phyloP scores from a whole-genome alignment of 768 basidiomycete genomes.

The Agrocybe praecox region DNA sequence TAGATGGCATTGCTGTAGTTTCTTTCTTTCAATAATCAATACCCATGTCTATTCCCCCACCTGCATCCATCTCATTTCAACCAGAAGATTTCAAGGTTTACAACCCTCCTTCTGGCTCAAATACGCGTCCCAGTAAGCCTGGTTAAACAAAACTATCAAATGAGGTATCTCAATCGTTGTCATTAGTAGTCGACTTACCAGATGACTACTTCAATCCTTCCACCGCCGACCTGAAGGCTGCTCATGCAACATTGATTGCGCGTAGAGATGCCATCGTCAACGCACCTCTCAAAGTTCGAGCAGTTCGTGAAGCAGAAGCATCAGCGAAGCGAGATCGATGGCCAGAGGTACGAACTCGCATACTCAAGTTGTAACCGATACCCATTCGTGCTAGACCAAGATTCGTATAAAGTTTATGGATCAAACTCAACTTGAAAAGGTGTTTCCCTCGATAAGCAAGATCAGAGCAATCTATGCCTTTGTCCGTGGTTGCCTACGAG shows the following conservation, averaged over 20 bases:
- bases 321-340: constrained; percentile 66
- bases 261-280: constrained; percentile 64
- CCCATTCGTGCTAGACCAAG: constrained; percentile 63
- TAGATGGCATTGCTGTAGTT: constrained; percentile 1
- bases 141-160: neutral
- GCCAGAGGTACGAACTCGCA: constrained; percentile 58
- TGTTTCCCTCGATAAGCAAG: constrained; percentile 77
- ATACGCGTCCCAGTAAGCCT: constrained; percentile 19
- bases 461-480: constrained; percentile 86
- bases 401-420: constrained; percentile 84
- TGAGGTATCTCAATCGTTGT: constrained; percentile 7
- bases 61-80: too few species aligned
- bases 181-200: constrained; percentile 54
- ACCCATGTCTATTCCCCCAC: neutral
- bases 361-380: neutral
- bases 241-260: constrained; percentile 63
- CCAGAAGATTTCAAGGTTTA: constrained; percentile 29
- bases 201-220: constrained; percentile 80
- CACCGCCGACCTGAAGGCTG: constrained; percentile 65
- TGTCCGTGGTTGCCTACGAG: constrained; percentile 68
- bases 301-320: constrained; percentile 61
- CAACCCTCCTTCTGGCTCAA: constrained; percentile 20
- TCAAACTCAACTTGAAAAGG: constrained; percentile 77
- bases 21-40: neutral
- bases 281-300: constrained; percentile 70